A percentile compares a stretch with the other conserved stretches of the same genome.
These are phyloP conservation scores for Tylopilus subfusipes DNA, from an alignment of 768 basidiomycete species.

Conservation along the genomic window DNA sequence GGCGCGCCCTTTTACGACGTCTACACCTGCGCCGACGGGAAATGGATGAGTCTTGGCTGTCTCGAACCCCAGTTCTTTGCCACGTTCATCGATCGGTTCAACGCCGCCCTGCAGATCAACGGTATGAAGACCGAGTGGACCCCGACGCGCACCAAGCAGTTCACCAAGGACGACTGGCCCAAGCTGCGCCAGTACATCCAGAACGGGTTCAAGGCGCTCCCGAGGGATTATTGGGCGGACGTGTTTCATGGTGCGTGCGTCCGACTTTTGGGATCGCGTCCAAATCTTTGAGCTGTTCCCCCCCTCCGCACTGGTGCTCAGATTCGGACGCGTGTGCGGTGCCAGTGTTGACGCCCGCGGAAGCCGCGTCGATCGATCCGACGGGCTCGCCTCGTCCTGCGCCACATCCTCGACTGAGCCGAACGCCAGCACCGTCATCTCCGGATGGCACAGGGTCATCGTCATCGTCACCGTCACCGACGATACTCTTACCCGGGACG, in stretches of 20 bases:
- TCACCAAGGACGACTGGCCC: slow-evolving; percentile 52
- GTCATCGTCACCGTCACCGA: neutral
- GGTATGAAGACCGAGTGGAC: slow-evolving; percentile 49
- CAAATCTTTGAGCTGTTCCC: neutral
- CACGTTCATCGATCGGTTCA: slow-evolving; percentile 55
- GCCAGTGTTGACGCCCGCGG: slow-evolving; percentile 61
- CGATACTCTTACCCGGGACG: slow-evolving; percentile 43
- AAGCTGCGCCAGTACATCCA: slow-evolving; percentile 53
- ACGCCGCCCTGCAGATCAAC: slow-evolving; percentile 43
- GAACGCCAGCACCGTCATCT: slow-evolving; percentile 24
- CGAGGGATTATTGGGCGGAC: slow-evolving; percentile 66
- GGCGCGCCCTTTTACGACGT: slow-evolving; percentile 76
- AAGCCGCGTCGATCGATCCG: slow-evolving; percentile 49
- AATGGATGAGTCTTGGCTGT: slow-evolving; percentile 76
- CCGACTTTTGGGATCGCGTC: neutral
- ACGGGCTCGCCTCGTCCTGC: slow-evolving; percentile 40
- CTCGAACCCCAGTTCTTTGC: slow-evolving; percentile 71
- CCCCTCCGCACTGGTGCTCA: slow-evolving; percentile 24
- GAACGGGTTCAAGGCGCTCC: slow-evolving; percentile 56
- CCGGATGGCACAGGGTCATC: slow-evolving; percentile 1
- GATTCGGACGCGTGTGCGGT: slow-evolving; percentile 70
- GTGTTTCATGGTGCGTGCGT: slow-evolving; percentile 55
- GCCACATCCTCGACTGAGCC: slow-evolving; percentile 49
- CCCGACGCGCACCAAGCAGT: slow-evolving; percentile 46
- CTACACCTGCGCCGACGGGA: slow-evolving; percentile 68